phyloP scores from a whole-genome alignment of 179 eudicot genomes.

The Camellia oleifera region DNA sequence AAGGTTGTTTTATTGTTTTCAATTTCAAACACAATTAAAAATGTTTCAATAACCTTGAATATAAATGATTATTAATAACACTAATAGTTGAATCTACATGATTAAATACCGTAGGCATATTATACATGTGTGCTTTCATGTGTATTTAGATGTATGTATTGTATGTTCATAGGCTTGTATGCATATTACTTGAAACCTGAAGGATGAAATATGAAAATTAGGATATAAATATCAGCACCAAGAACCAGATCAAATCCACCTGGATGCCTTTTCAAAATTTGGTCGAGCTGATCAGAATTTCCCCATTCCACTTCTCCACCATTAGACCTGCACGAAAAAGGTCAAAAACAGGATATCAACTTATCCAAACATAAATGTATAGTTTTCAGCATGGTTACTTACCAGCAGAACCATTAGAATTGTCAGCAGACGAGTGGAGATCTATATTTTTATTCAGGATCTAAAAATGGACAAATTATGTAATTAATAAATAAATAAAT shows the following conservation, averaged over 20 bases:
- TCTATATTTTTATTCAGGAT: slow-evolving; percentile 74
- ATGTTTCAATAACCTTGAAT: no score
- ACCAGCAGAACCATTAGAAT: slow-evolving; percentile 47
- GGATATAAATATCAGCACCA: slow-evolving; percentile 99
- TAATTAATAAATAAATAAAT: not conserved
- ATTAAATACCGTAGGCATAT: not conserved
- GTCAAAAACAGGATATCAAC: slow-evolving; percentile 13
- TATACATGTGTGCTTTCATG: not conserved
- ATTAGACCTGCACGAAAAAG: slow-evolving; percentile 39
- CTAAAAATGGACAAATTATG: slow-evolving; percentile 35
- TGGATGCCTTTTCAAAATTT: slow-evolving; percentile 51
- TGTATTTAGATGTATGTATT: not conserved
- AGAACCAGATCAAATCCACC: slow-evolving; percentile 86
- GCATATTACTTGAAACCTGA: slow-evolving; percentile 3
- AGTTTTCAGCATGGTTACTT: slow-evolving; percentile 17
- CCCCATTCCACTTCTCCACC: slow-evolving; percentile 93
- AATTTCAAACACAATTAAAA: slow-evolving; percentile 1
- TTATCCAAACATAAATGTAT: slow-evolving; percentile 12
- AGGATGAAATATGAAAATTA: not conserved
- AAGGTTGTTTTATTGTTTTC: not conserved
- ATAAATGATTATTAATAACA: not conserved
- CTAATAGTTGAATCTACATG: not conserved
- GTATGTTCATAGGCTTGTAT: not conserved
- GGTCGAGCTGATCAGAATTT: slow-evolving; percentile 51
- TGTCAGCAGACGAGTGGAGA: slow-evolving; percentile 50